These are phyloP conservation scores for Blastobotrys serpentis DNA, from an alignment of 1,139 yeast genomes.

Conservation along the genomic window DNA sequence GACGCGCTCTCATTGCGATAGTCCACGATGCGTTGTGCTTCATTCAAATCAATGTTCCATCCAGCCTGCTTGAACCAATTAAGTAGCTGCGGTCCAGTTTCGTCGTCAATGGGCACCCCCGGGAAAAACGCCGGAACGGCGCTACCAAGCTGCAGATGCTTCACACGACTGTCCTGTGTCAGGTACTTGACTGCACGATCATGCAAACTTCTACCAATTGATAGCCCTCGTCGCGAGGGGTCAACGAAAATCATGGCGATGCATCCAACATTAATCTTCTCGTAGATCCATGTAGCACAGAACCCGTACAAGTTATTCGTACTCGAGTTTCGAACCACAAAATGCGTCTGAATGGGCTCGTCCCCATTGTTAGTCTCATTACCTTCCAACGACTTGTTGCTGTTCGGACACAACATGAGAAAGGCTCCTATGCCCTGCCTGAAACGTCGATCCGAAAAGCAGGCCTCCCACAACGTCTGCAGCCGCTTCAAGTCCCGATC, in stretches of 20 bases:
- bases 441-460: slow-evolving; percentile 34
- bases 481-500: slow-evolving; percentile 54
- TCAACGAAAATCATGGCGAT: slow-evolving; percentile 55
- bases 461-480: slow-evolving; percentile 42
- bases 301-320: slow-evolving; percentile 58
- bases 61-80: slow-evolving; percentile 36
- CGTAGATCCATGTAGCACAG: slow-evolving; percentile 55
- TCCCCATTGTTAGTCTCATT: background rate
- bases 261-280: slow-evolving; percentile 44
- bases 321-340: slow-evolving; percentile 60
- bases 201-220: slow-evolving; percentile 59
- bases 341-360: slow-evolving; percentile 41
- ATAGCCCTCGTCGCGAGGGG: slow-evolving; percentile 54
- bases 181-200: slow-evolving; percentile 55
- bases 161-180: slow-evolving; percentile 47
- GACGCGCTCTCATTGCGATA: background rate
- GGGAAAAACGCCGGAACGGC: slow-evolving; percentile 53
- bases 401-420: slow-evolving; percentile 22
- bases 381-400: background rate
- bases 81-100: slow-evolving; percentile 16
- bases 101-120: slow-evolving; percentile 36
- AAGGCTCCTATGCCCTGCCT: slow-evolving; percentile 32
- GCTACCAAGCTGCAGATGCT: slow-evolving; percentile 48
- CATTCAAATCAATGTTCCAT: slow-evolving; percentile 31
- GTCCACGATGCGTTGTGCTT: slow-evolving; percentile 20